Percentiles rank a stretch among this genome's conserved stretches.
These are phyloP conservation scores for Terana coerulea DNA, from an alignment of 768 basidiomycete species.

Conservation along the genomic window DNA sequence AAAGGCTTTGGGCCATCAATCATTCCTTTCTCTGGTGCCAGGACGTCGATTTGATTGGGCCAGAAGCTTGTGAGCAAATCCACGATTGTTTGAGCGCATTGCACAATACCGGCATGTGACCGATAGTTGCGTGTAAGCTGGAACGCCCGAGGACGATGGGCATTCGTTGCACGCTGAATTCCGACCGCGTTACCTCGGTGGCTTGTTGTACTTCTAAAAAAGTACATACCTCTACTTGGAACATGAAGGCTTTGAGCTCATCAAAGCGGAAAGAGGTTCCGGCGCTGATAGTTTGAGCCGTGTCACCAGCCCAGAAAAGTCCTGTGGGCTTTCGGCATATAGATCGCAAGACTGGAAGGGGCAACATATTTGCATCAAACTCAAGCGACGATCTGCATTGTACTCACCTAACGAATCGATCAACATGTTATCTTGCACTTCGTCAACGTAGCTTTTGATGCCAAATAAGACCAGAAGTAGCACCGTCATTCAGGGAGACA, in stretches of 20 bases:
- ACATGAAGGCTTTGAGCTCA: conserved; percentile 63
- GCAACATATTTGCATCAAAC: background rate
- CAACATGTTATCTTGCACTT: conserved; percentile 63
- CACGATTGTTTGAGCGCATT: conserved; percentile 30
- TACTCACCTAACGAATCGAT: conserved; percentile 56
- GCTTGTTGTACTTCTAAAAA: background rate
- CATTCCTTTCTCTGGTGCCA: conserved; percentile 27
- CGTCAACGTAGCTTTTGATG: conserved; percentile 74
- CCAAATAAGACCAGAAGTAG: too few relatives aligned
- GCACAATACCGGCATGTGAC: conserved; percentile 33
- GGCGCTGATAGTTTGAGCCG: conserved; percentile 69
- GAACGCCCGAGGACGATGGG: conserved; percentile 21
- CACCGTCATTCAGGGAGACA: too few relatives aligned
- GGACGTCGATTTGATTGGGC: conserved; percentile 30
- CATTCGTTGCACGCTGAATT: background rate
- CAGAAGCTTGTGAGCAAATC: conserved; percentile 28
- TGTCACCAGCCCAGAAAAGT: conserved; percentile 79
- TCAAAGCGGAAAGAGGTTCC: conserved; percentile 70
- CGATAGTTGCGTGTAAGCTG: conserved; percentile 32
- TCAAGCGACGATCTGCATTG: background rate
- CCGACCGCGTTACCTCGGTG: background rate
- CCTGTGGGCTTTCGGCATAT: conserved; percentile 62
- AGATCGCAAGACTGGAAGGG: conserved; percentile 47
- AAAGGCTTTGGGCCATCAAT: conserved; percentile 30
- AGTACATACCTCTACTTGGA: conserved; percentile 48